Evolutionary conservation across 306 rosid species (phyloP).

Genomic region (Rosa lucieae): DNA sequence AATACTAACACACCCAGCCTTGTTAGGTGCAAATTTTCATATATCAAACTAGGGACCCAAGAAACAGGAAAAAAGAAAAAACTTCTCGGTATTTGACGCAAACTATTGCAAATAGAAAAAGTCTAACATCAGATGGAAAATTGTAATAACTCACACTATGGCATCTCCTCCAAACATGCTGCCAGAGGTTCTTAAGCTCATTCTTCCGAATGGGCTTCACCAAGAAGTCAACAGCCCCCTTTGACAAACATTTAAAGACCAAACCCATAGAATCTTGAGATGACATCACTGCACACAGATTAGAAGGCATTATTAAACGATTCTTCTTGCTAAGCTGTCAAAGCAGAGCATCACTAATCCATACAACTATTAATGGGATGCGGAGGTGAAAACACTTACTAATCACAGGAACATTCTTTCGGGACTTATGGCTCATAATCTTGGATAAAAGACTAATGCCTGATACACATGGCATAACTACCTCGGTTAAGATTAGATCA

Average conservation of each 20-base stretch:
- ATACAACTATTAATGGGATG: neutral
- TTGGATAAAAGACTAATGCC: conserved; percentile 83
- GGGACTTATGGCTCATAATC: conserved; percentile 80
- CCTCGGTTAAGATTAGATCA: conserved; percentile 87
- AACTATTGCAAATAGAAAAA: conserved; percentile 5
- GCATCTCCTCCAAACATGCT: conserved; percentile 98
- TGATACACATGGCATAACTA: conserved; percentile 79
- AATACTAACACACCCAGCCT: neutral
- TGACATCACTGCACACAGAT: conserved; percentile 95
- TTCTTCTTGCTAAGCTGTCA: conserved; percentile 37
- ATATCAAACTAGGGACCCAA: neutral
- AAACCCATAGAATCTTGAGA: conserved; percentile 93
- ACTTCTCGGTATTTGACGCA: neutral
- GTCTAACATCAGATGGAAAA: conserved; percentile 10
- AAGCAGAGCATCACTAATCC: conserved; percentile 21
- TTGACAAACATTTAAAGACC: conserved; percentile 96
- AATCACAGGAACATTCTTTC: conserved; percentile 80
- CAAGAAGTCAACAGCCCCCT: conserved; percentile 94
- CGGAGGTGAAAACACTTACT: conserved; percentile 55
- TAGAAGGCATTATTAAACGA: conserved; percentile 41
- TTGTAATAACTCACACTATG: conserved; percentile 73
- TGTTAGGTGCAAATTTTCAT: neutral
- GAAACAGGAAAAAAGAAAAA: neutral
- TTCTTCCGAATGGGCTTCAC: conserved; percentile 96
- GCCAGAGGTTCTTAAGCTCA: conserved; percentile 98